Evolutionary conservation across 352 stramenopile genomes (phyloP).

Genomic region (Pythium sp.): DNA sequence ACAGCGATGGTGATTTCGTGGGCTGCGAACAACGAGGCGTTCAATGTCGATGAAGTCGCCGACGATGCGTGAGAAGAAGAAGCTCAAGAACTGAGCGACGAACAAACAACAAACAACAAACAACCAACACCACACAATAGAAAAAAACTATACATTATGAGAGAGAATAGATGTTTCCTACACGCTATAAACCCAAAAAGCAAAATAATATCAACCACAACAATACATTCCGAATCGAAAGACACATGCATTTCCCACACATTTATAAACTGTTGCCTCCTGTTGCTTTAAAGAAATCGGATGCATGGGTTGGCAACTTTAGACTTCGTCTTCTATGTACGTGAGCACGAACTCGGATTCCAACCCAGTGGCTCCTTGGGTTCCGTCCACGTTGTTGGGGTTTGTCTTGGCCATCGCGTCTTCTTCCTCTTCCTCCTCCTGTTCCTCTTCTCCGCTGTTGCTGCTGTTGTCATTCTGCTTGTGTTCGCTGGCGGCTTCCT

Average conservation of each 20-base stretch:
- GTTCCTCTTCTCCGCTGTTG: constrained; percentile 14
- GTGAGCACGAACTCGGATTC: constrained; percentile 20
- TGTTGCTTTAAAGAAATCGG: constrained; percentile 4
- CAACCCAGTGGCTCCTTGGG: neutral
- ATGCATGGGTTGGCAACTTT: neutral
- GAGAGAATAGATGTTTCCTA: constrained; percentile 12
- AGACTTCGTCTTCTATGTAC: constrained; percentile 23
- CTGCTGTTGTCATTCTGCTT: constrained; percentile 20
- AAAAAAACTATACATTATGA: constrained; percentile 7
- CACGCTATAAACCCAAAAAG: neutral
- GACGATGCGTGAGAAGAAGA: constrained; percentile 15
- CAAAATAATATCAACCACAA: neutral
- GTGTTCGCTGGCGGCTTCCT: constrained; percentile 11
- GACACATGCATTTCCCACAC: constrained; percentile 1
- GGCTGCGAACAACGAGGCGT: constrained; percentile 18
- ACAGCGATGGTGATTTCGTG: constrained; percentile 75
- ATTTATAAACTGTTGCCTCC: neutral
- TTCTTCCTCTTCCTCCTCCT: neutral
- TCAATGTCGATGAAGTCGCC: constrained; percentile 18
- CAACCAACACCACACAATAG: neutral
- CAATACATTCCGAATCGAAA: neutral
- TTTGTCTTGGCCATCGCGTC: constrained; percentile 15
- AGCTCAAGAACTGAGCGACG: neutral
- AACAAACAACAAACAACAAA: neutral
- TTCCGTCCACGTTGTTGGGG: constrained; percentile 16